Conservation (phyloP, 2,329 filamentous ascomycete species). For the Stagonosporopsis cucurbitacearum region DNA sequence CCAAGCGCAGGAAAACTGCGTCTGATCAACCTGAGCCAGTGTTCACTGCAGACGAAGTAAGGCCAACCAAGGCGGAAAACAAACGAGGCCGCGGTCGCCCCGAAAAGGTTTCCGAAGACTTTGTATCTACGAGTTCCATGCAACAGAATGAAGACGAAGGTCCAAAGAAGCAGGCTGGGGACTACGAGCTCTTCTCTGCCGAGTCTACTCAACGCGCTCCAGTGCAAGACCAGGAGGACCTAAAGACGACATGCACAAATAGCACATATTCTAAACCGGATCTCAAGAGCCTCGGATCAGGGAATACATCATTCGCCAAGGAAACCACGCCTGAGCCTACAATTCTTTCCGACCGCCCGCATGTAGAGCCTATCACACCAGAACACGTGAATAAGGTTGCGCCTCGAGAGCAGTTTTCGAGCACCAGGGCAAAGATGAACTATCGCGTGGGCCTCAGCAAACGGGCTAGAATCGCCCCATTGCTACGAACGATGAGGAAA, state of each 20-base stretch:
- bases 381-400: constrained; percentile 14
- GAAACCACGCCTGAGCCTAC: constrained; percentile 1
- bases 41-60: not conserved
- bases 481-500: constrained; percentile 57
- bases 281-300: not conserved
- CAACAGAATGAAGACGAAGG: constrained; percentile 7
- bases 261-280: not conserved
- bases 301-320: not conserved
- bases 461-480: constrained; percentile 55
- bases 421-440: constrained; percentile 48
- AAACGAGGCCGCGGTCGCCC: constrained; percentile 44
- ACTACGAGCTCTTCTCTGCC: not conserved
- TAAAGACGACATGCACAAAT: not conserved
- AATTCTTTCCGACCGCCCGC: constrained; percentile 16
- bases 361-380: constrained; percentile 24
- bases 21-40: constrained; percentile 21
- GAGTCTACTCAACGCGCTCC: not conserved
- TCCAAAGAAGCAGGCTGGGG: not conserved
- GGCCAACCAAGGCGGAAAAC: constrained; percentile 24
- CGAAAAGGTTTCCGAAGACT: constrained; percentile 27
- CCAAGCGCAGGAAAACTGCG: constrained; percentile 34
- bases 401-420: constrained; percentile 27
- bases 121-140: constrained; percentile 2
- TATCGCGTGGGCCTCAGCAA: constrained; percentile 59
- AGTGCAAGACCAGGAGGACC: not conserved